These are phyloP conservation scores for Aristolochia fimbriata DNA, from an alignment of 164 flowering plant genomes.

Conservation along the genomic window DNA sequence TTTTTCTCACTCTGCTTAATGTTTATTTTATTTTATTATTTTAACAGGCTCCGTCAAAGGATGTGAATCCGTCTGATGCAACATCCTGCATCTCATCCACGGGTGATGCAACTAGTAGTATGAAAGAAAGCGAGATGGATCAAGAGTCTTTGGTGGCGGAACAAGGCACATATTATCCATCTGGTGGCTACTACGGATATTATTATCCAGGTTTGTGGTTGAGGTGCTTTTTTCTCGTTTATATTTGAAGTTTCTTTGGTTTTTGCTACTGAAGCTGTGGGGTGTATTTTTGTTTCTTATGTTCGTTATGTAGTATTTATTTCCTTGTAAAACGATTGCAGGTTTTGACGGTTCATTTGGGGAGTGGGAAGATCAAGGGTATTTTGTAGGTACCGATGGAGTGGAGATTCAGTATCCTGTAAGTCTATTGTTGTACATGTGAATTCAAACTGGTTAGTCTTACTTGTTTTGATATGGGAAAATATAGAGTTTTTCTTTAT, in stretches of 20 bases:
- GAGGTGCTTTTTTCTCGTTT: no score
- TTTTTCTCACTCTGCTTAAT: neutral
- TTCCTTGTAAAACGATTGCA: slow-evolving; percentile 9
- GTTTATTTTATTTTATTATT: neutral
- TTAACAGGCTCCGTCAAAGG: slow-evolving; percentile 22
- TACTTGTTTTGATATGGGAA: no score
- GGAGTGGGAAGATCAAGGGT: slow-evolving; percentile 33
- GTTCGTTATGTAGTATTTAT: neutral
- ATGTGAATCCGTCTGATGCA: slow-evolving; percentile 30
- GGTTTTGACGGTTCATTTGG: slow-evolving; percentile 36
- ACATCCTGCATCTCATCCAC: slow-evolving; percentile 32
- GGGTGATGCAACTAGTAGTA: slow-evolving; percentile 28
- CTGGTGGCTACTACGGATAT: slow-evolving; percentile 31
- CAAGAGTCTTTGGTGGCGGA: slow-evolving; percentile 24
- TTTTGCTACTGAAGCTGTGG: no score
- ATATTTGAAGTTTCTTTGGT: no score
- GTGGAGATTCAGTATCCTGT: slow-evolving; percentile 43
- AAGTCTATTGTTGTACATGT: slow-evolving; percentile 6
- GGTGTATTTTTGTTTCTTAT: neutral
- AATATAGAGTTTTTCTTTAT: no score
- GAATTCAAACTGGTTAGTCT: no score
- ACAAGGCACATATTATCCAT: slow-evolving; percentile 23
- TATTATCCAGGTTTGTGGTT: slow-evolving; percentile 39
- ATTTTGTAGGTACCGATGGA: slow-evolving; percentile 25
- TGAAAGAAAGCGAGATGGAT: slow-evolving; percentile 28